These are phyloP conservation scores for Helianthus annuus DNA, from an alignment of 129 eudicot species.

Conservation along the genomic window DNA sequence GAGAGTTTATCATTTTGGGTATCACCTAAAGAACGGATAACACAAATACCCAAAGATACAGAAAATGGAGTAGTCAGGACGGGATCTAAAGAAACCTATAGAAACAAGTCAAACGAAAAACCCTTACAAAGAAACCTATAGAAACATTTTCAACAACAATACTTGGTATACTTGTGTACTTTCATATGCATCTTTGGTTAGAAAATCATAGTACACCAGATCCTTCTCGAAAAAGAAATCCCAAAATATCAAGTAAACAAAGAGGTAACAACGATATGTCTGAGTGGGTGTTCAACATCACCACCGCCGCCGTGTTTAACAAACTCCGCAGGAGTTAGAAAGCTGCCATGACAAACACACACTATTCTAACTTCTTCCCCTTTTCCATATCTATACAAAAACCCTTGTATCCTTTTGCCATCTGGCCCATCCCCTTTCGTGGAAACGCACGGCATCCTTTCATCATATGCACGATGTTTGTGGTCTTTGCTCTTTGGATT, in stretches of 20 bases:
- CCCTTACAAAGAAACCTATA: too few species aligned
- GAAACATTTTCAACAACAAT: too few species aligned
- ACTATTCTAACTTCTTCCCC: constrained; percentile 66
- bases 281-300: constrained; percentile 57
- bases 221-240: background rate
- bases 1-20: too few species aligned
- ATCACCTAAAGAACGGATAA: too few species aligned
- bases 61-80: too few species aligned
- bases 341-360: constrained; percentile 80
- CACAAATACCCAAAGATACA: too few species aligned
- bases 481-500: constrained; percentile 3
- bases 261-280: constrained; percentile 55
- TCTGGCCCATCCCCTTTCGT: constrained; percentile 54
- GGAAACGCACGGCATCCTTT: constrained; percentile 59
- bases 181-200: too few species aligned
- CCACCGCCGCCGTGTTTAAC: constrained; percentile 79
- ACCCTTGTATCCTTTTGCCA: constrained; percentile 56
- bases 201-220: too few species aligned
- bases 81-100: too few species aligned
- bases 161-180: too few species aligned
- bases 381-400: constrained; percentile 51
- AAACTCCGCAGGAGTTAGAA: constrained; percentile 69
- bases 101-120: too few species aligned
- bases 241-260: constrained; percentile 15
- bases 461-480: background rate